Evolutionary conservation across 2,329 filamentous ascomycete species (phyloP).

Genomic region (Penicillium nordicum): DNA sequence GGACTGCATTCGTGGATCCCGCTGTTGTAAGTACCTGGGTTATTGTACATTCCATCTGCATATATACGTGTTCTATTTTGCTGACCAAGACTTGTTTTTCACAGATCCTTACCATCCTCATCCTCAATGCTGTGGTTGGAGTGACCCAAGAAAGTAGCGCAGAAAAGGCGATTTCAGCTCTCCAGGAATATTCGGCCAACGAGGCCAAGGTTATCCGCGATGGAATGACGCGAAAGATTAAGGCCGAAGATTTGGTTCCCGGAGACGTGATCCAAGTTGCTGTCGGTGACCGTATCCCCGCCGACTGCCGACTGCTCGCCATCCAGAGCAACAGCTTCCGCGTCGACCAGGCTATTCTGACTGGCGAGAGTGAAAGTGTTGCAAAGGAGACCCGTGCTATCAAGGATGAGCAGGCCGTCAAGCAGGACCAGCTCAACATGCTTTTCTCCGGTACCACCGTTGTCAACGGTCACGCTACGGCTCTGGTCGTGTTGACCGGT

Average conservation of each 20-base stretch:
- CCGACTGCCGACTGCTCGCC: conserved; percentile 83
- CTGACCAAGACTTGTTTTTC: conserved; percentile 13
- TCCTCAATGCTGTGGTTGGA: conserved; percentile 94
- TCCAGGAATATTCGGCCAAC: conserved; percentile 98
- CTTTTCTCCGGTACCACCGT: conserved; percentile 98
- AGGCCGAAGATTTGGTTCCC: conserved; percentile 95
- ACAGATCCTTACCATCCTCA: conserved; percentile 91
- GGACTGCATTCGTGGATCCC: conserved; percentile 96
- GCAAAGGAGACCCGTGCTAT: conserved; percentile 72
- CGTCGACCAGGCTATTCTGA: conserved; percentile 94
- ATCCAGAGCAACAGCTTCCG: conserved; percentile 97
- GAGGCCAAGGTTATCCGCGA: conserved; percentile 90
- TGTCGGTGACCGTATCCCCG: conserved; percentile 89
- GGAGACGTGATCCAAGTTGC: conserved; percentile 86
- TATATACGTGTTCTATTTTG: neutral
- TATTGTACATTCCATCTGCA: neutral
- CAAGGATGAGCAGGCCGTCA: conserved; percentile 77
- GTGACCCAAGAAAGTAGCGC: conserved; percentile 98
- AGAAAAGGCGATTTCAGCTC: conserved; percentile 94
- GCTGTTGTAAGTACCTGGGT: conserved; percentile 68
- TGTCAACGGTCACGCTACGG: conserved; percentile 87
- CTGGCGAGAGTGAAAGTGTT: conserved; percentile 96
- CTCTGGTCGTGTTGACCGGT: conserved; percentile 86
- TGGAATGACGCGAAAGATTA: conserved; percentile 75
- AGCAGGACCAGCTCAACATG: conserved; percentile 97